Percentiles rank a stretch among this genome's conserved stretches.
Evolutionary conservation across 768 basidiomycete genomes (phyloP).

Genomic region (Suillus variegatus): DNA sequence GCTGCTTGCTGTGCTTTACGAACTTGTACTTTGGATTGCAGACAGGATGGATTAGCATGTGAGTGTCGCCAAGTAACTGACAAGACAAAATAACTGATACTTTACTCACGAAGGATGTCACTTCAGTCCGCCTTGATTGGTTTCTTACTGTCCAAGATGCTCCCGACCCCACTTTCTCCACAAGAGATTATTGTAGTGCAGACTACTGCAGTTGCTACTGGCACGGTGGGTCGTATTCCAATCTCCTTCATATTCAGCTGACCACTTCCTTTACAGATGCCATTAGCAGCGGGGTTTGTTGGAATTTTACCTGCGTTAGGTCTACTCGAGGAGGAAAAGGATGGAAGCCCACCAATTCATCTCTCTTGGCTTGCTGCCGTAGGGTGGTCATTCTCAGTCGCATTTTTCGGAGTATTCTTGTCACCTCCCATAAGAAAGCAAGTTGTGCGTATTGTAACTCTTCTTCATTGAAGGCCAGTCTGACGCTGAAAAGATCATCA

Average conservation of each 20-base stretch:
- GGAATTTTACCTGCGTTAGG: conserved; percentile 91
- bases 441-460: conserved; percentile 59
- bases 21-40: conserved; percentile 88
- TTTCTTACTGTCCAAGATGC: conserved; percentile 76
- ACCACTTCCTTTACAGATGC: conserved; percentile 51
- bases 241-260: background rate
- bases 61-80: conserved; percentile 20
- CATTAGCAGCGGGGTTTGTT: conserved; percentile 84
- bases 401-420: conserved; percentile 98
- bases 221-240: conserved; percentile 42
- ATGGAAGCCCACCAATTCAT: conserved; percentile 75
- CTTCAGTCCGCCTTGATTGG: conserved; percentile 93
- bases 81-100: conserved; percentile 3
- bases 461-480: conserved; percentile 6
- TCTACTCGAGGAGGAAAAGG: conserved; percentile 69
- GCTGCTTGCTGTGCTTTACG: conserved; percentile 87
- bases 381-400: conserved; percentile 87
- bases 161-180: conserved; percentile 75
- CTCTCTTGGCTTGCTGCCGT: conserved; percentile 75
- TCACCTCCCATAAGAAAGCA: conserved; percentile 94
- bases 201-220: conserved; percentile 94
- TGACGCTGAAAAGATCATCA: conserved; percentile 64
- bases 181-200: conserved; percentile 95
- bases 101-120: conserved; percentile 73
- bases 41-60: conserved; percentile 92